Base-by-base conservation (phyloP, 305 asterid species). In the Fraxinus latifolia region DNA sequence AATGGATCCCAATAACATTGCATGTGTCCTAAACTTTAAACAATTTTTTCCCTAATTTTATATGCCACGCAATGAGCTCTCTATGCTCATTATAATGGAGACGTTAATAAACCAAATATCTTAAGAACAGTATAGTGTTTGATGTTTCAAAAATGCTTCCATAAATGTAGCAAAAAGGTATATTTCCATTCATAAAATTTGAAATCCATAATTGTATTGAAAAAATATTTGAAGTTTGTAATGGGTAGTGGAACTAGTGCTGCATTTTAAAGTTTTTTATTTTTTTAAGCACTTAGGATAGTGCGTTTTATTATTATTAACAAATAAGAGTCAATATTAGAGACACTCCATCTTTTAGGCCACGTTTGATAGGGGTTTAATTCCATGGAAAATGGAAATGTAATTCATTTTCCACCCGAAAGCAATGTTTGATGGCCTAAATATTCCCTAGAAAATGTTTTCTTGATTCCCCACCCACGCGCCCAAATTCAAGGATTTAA, bases 11-110 rank as follows among this genome's bases (percentile, higher is more conserved):
- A 73, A 75, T 5, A 37, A 73, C 83, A 86, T 74, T 81, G 81
- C 89, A 88, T 86, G 88, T 86, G 89, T 78, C 65, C 44, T 25
- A 21, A 34, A 15, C 31, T 78, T 81, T 79, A 32, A 32, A 32
- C 34, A 55, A 15, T 1, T 5, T n/a, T 55, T 55, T 0, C 15
- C 21, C 9, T n/a, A 15, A 55, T 25, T 53, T 55, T 55, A 15
- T 17, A 55, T 55, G 25, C 67, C 67, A 17, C 27, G 67, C 23
- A 55, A 55, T 4, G 25, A 55, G 25, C 19, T 17, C 7, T 58
- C 21, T 15, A 50, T 50, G 21, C 2, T 23, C 62, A 4, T n/a
- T 15, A 50, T 5, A 47, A 12, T 3, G 19, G 58, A 12, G 58
- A 47, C 14, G 14, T 39, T 11, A 47, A 47, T 12, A 47, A 12